Base-by-base conservation (phyloP, 129 eudicot genomes). In the Chrysanthemum lavandulifolium region DNA sequence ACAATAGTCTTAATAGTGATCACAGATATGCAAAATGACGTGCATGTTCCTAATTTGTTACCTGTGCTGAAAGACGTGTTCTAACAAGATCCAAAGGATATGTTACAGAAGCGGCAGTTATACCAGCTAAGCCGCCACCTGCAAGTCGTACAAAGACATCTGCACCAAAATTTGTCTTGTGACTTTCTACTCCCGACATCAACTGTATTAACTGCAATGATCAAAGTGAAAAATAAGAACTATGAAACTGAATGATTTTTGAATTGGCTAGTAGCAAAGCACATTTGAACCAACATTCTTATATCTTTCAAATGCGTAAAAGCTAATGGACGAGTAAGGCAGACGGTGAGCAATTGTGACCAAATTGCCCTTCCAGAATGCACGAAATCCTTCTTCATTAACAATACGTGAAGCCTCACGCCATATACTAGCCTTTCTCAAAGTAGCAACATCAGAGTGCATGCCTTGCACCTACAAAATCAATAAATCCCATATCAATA, bases 41-140 rank as follows among this genome's bases (percentile, higher is more conserved):
- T 14, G 36, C 18, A 54, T 27, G 64, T n/a, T 29, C 23, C 31
- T 3, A 2, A 8, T 9, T 62, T 65, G 49, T 62, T 54, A 87
- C 98, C 91, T 92, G 98, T 25, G 96, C 96, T 58, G 96, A 81
- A 75, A 92, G 90, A 40, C 98, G 90, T 25, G 98, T 92, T 83
- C 98, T 85, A 61, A 92, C 90, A 65, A 92, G 91, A 81, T 89
- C 98, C 78, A 89, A 80, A 27, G 96, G 98, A 73, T 92, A 92
- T 2, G 96, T 89, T 52, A 62, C 87, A 69, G 98, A 82, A 59
- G 96, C 96, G 23, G 98, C 96, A 65, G 96, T 92, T 66, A 92
- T 68, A 72, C 98, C 98, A 74, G 98, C 95, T 72, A 92, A 84
- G 55, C 96, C 93, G 45, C 98, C 98, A 58, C 96, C 90, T 53